phyloP scores from a whole-genome alignment of 345 rosid genomes.

The Populus pruinosa region DNA sequence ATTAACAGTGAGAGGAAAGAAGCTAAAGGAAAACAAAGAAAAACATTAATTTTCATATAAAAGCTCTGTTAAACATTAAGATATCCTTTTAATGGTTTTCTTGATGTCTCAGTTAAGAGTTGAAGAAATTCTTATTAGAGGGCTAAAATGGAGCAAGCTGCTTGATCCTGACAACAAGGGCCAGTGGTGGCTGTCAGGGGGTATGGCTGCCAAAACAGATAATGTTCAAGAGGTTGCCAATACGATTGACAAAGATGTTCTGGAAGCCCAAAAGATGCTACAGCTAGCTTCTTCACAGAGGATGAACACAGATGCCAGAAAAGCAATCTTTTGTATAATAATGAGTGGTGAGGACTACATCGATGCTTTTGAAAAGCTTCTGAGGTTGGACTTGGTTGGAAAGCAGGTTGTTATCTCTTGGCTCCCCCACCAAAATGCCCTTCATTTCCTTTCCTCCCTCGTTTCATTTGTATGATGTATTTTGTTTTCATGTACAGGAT shows the following conservation, averaged over 20 bases:
- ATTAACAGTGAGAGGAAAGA: background rate
- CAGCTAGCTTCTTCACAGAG: constrained; percentile 90
- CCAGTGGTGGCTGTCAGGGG: constrained; percentile 91
- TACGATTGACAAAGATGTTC: constrained; percentile 77
- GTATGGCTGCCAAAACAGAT: constrained; percentile 34
- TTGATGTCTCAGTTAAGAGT: constrained; percentile 50
- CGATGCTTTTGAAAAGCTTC: constrained; percentile 87
- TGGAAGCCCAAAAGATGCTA: constrained; percentile 83
- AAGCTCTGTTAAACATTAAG: background rate
- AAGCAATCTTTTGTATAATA: constrained; percentile 86
- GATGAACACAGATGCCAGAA: constrained; percentile 90
- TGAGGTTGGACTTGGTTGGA: constrained; percentile 76
- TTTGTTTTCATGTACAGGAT: constrained; percentile 44
- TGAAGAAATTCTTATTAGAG: constrained; percentile 65
- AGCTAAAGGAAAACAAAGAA: no score
- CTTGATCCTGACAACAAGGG: constrained; percentile 88
- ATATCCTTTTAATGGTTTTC: background rate
- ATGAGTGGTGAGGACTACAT: constrained; percentile 92
- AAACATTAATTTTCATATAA: background rate
- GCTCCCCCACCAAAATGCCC: background rate
- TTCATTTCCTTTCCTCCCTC: background rate
- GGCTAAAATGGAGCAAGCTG: constrained; percentile 85
- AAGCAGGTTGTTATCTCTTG: constrained; percentile 47
- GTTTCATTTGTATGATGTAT: background rate
- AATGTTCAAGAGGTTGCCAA: constrained; percentile 61